Base-by-base conservation (phyloP, 2,329 filamentous ascomycete genomes). In the Penicillium palitans region DNA sequence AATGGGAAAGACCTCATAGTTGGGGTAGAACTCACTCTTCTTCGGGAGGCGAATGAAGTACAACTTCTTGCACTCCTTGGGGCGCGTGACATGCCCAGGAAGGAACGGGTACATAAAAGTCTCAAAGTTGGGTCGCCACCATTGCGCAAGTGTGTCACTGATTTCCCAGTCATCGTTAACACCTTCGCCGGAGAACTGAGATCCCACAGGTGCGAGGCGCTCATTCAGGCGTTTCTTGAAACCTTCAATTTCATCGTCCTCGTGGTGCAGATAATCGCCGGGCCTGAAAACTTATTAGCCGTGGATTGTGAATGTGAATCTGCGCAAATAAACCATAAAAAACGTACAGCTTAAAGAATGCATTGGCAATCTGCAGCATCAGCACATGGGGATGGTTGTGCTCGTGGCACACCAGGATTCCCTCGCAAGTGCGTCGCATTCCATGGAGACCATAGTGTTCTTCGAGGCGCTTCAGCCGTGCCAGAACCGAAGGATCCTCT, bases 41-140 rank as follows among this genome's bases (percentile, higher is more conserved):
- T 92, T 87, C 0, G 95, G 95, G 29, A 99, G 81, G 74, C 96
- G 91, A 65, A 99, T 96, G 62, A 98, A 92, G 78, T 98, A 99
- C 42, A 98, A 83, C 83, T 99, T 99, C 83, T 99, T 99, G 81
- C 93, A 96, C 80, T 99, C 95, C 81, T 99, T 99, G 8, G 95
- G 95, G 52, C 95, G 84, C 19, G 93, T 97, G 62, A 97, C 91
- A 78, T 99, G 95, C 19, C 93, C 91, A 8, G 95, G 95, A 57
- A 98, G 89, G 77, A 97, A 99, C 0, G 95, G 95, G 75, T 99
- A 99, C 92, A 99, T 97, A 82, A 98, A 98, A 2, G 95, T 98
- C 82, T 99, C 95, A 74, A 98, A 97, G 81, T 98, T 99, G 54
- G 95, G 95, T 58, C 95, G 84, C 92, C 93, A 99, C 95, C 95